Base-by-base conservation (phyloP, 768 basidiomycete genomes). In the Mycena amicta region DNA sequence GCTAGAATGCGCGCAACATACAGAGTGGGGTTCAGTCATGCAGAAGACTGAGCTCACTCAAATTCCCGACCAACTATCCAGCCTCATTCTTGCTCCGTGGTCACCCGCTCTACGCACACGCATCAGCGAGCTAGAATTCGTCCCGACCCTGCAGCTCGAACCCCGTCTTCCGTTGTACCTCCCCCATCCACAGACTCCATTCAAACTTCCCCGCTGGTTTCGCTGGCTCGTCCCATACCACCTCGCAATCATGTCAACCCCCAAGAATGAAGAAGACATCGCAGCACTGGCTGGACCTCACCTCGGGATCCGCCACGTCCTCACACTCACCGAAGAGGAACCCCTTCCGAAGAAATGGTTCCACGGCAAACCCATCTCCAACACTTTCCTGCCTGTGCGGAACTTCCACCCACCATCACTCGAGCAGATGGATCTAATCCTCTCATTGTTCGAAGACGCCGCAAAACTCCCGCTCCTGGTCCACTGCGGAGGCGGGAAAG, bases 401-500 rank as follows among this genome's bases (percentile, higher is more conserved):
- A 85, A 86, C 66, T 81, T 72, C 56, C 67, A 75, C 31, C 80
- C 83, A 3, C 85, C 85, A 4, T 81, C 81, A 0, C 73, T 85
- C 53, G 83, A 86, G 68, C 84, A 85, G 60, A 81, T 86, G 80
- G 84, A 85, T 65, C 63, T 83, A 49, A 72, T 85, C 59, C 73
- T 85, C 62, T 67, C 74, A 15, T 65, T 85, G 13, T 70, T 83
- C 26, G 71, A 76, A 4, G 79, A 83, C 55, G 69, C 72, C 15
- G 64, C 67, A 30, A 82, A 83, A 13, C 67, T 79, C 1, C 83
- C 85, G 0, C 61, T 84, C 6, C 70, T 87, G 15, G 71, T 87
- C 2, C 85, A 87, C 59, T 87, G 85, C 63, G 85, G 83, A 3
- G 85, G 84, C 5, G 86, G 85, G 2, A 85, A 84, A 60, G 85